phyloP scores from a whole-genome alignment of 768 basidiomycete genomes.

The Thelephora aurantiotincta region DNA sequence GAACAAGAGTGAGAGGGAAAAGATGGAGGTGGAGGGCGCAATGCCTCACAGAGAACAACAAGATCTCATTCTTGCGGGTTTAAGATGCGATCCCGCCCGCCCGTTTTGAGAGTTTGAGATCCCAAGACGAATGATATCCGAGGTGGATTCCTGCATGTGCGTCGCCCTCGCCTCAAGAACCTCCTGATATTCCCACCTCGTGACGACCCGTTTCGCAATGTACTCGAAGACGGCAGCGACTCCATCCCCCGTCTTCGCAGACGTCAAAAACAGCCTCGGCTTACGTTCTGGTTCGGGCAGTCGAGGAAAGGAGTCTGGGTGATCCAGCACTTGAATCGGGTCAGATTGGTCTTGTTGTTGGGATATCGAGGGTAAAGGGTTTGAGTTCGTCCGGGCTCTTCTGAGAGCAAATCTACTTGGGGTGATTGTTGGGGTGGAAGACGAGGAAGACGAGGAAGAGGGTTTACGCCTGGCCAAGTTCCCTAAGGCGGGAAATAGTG shows the following conservation, averaged over 20 bases:
- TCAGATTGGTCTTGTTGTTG: conserved; percentile 2
- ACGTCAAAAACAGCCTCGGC: conserved; percentile 59
- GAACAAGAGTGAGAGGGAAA: too few species aligned
- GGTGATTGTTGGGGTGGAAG: conserved; percentile 42
- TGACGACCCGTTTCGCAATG: conserved; percentile 46
- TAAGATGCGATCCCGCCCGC: too few species aligned
- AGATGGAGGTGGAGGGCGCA: too few species aligned
- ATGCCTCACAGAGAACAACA: too few species aligned
- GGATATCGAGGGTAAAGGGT: conserved; percentile 6
- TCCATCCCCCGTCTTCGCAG: conserved; percentile 66
- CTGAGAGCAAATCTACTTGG: conserved; percentile 37
- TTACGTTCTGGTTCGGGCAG: conserved; percentile 30
- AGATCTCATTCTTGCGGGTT: too few species aligned
- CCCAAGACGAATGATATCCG: conserved; percentile 13
- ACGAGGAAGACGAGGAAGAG: conserved; percentile 25
- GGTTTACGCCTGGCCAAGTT: conserved; percentile 13
- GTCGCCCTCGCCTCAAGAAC: conserved; percentile 30
- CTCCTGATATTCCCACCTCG: conserved; percentile 57
- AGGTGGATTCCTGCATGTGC: conserved; percentile 24
- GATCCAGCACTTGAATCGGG: conserved; percentile 1
- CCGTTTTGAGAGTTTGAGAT: too few species aligned
- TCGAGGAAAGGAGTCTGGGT: conserved; percentile 3
- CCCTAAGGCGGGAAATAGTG: conserved; percentile 4
- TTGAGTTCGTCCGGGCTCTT: conserved; percentile 6
- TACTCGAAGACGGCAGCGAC: conserved; percentile 68